Percentiles rank a stretch among this genome's conserved stretches.
Conservation (phyloP, 805 yeast genomes). For the Wickerhamia fluorescens region DNA sequence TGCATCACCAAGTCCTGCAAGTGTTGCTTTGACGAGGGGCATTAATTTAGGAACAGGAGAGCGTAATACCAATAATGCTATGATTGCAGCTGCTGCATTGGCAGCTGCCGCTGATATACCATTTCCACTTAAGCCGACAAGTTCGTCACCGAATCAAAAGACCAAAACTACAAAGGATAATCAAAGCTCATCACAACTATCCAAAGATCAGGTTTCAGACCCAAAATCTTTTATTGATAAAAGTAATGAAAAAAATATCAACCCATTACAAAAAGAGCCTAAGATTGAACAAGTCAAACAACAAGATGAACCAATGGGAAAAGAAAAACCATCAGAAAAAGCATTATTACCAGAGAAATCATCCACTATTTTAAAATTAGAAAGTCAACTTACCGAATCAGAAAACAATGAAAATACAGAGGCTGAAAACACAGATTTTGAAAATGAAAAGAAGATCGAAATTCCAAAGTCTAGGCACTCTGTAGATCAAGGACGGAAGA, state of each 20-base stretch:
- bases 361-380: neutral
- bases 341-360: conserved; percentile 1
- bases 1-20: conserved; percentile 49
- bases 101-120: conserved; percentile 80
- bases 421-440: conserved; percentile 12
- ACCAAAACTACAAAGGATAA: too few relatives aligned
- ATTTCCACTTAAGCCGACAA: conserved; percentile 39
- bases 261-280: neutral
- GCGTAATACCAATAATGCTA: conserved; percentile 41
- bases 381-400: conserved; percentile 12
- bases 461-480: too few relatives aligned
- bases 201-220: neutral
- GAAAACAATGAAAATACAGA: conserved; percentile 19
- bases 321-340: conserved; percentile 1
- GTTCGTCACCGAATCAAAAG: too few relatives aligned
- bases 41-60: conserved; percentile 27
- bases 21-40: conserved; percentile 33
- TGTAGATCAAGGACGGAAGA: too few relatives aligned
- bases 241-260: neutral
- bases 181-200: too few relatives aligned
- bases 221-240: neutral
- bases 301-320: too few relatives aligned
- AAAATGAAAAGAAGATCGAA: too few relatives aligned
- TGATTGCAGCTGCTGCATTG: conserved; percentile 76
- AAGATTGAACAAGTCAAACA: conserved; percentile 3